Evolutionary conservation across 2,329 filamentous ascomycete genomes (phyloP).

Genomic region (Sclerotinia sclerotiorum): DNA sequence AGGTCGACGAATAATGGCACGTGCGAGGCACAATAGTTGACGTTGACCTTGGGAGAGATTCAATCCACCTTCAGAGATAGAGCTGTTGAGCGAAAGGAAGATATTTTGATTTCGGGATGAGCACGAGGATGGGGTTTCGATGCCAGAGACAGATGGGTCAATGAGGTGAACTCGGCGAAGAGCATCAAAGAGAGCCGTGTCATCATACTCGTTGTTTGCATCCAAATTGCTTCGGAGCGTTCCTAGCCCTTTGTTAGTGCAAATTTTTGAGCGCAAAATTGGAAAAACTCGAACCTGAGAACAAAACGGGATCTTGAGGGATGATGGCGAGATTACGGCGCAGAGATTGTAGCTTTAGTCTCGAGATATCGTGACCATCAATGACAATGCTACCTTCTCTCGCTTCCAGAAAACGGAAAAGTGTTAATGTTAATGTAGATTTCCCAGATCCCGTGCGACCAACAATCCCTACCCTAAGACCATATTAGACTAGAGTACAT

Average conservation of each 20-base stretch:
- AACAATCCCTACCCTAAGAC: constrained; percentile 34
- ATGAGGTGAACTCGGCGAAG: constrained; percentile 86
- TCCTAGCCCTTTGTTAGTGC: constrained; percentile 51
- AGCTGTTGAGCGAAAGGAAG: constrained; percentile 52
- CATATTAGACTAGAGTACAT: neutral
- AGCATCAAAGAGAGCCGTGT: constrained; percentile 70
- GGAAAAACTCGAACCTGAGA: constrained; percentile 54
- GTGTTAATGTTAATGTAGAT: constrained; percentile 32
- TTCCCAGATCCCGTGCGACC: constrained; percentile 39
- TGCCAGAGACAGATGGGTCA: constrained; percentile 8
- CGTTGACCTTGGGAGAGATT: constrained; percentile 69
- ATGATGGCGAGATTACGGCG: constrained; percentile 38
- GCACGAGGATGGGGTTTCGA: constrained; percentile 15
- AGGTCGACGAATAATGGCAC: constrained; percentile 78
- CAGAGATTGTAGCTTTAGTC: constrained; percentile 37
- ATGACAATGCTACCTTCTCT: constrained; percentile 45
- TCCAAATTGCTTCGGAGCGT: constrained; percentile 29
- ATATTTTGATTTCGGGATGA: constrained; percentile 27
- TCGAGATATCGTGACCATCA: constrained; percentile 39
- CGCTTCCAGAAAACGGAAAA: constrained; percentile 32
- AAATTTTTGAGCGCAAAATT: constrained; percentile 55
- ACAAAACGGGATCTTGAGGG: constrained; percentile 71
- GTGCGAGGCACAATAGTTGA: constrained; percentile 77
- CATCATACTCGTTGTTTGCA: constrained; percentile 30
- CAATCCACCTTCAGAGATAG: constrained; percentile 65